These are phyloP conservation scores for Gymnopus androsaceus DNA, from an alignment of 1,284 basidiomycete genomes.

Conservation along the genomic window DNA sequence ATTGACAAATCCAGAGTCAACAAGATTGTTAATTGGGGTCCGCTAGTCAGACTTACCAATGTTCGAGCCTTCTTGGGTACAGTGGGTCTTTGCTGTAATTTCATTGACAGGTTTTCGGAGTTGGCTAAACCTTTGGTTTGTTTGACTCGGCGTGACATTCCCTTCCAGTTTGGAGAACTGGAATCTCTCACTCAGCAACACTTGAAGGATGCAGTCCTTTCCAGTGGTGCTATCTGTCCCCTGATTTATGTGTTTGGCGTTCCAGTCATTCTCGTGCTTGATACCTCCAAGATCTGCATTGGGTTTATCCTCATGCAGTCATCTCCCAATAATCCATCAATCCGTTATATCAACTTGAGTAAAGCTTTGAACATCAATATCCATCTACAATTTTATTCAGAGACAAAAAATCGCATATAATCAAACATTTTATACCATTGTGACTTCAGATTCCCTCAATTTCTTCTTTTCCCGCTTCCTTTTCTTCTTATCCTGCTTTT, in stretches of 20 bases:
- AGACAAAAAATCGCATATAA: no score
- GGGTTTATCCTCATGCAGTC: conserved; percentile 34
- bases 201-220: conserved; percentile 29
- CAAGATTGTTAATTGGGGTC: conserved; percentile 27
- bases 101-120: no score
- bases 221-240: conserved; percentile 24
- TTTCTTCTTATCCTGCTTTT: no score
- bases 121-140: no score
- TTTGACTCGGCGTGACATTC: conserved; percentile 28
- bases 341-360: conserved; percentile 23
- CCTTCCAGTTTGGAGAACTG: conserved; percentile 25
- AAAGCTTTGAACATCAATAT: conserved; percentile 32
- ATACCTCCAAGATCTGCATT: conserved; percentile 34
- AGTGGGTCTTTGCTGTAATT: no score
- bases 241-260: conserved; percentile 33
- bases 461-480: no score
- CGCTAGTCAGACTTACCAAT: conserved; percentile 24
- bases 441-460: no score
- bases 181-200: conserved; percentile 25
- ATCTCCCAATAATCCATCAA: conserved; percentile 14
- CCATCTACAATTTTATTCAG: no score
- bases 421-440: no score
- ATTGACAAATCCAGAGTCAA: conserved; percentile 25
- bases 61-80: conserved; percentile 31
- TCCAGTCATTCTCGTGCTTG: conserved; percentile 37